Evolutionary conservation across 2,329 filamentous ascomycete genomes (phyloP).

Genomic region (Biscogniauxia marginata): DNA sequence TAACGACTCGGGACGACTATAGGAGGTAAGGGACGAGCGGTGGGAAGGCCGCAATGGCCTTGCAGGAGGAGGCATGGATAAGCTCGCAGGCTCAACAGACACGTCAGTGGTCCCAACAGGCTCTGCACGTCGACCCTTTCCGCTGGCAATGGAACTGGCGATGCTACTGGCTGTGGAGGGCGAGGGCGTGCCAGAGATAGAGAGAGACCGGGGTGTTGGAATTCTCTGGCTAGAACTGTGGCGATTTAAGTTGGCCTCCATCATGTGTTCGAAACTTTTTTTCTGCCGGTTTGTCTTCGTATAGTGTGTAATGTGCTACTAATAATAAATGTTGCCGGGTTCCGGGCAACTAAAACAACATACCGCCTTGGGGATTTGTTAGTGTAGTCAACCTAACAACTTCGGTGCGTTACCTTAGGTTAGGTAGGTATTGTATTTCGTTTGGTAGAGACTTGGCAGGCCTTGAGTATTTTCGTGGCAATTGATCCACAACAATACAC

Average conservation of each 20-base stretch:
- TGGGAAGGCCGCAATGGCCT: slow-evolving; percentile 41
- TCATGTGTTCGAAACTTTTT: slow-evolving; percentile 3
- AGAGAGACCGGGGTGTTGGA: slow-evolving; percentile 22
- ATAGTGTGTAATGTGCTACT: background rate
- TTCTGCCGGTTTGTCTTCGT: background rate
- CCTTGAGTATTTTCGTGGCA: background rate
- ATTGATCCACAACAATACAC: background rate
- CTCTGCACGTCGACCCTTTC: slow-evolving; percentile 60
- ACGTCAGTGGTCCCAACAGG: slow-evolving; percentile 54
- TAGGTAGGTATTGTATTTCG: too few species aligned
- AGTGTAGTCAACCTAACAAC: background rate
- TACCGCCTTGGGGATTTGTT: background rate
- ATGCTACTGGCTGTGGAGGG: slow-evolving; percentile 32
- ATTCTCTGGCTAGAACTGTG: slow-evolving; percentile 19
- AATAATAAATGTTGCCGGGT: background rate
- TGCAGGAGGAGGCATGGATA: slow-evolving; percentile 61
- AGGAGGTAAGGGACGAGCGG: slow-evolving; percentile 40
- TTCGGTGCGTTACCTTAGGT: background rate
- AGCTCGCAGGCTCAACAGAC: slow-evolving; percentile 58
- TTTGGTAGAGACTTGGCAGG: too few species aligned
- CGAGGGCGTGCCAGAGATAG: slow-evolving; percentile 43
- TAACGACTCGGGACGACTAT: slow-evolving; percentile 44
- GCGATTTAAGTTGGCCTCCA: slow-evolving; percentile 20
- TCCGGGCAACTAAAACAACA: background rate
- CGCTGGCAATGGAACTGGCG: slow-evolving; percentile 37